Evolutionary conservation across 2,329 filamentous ascomycete species (phyloP).

Genomic region (Sclerotiophoma versabilis): DNA sequence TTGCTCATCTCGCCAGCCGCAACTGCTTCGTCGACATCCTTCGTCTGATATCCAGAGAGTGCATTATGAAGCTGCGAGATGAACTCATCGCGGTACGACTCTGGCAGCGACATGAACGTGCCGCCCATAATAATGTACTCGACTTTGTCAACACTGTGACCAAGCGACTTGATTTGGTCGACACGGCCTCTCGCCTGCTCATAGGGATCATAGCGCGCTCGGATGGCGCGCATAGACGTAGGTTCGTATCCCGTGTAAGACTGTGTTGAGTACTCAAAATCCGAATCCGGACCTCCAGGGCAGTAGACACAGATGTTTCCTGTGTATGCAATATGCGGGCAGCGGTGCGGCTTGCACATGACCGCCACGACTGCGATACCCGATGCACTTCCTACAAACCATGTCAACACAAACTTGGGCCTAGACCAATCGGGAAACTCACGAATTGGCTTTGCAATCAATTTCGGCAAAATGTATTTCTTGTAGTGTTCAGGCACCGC

Average conservation of each 20-base stretch:
- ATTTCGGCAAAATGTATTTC: constrained; percentile 95
- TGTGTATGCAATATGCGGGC: constrained; percentile 97
- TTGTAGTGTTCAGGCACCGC: constrained; percentile 99
- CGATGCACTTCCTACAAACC: constrained; percentile 78
- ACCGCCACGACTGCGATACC: constrained; percentile 98
- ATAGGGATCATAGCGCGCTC: constrained; percentile 95
- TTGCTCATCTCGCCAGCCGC: constrained; percentile 95
- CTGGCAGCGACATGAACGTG: constrained; percentile 95
- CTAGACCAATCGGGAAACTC: constrained; percentile 44
- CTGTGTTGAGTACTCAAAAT: constrained; percentile 99
- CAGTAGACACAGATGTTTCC: constrained; percentile 99
- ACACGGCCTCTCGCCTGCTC: constrained; percentile 95
- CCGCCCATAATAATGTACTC: constrained; percentile 99
- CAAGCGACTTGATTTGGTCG: constrained; percentile 93
- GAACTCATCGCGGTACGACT: constrained; percentile 89
- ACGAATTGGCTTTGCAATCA: constrained; percentile 96
- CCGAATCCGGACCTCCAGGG: constrained; percentile 94
- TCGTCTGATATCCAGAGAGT: constrained; percentile 92
- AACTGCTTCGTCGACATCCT: constrained; percentile 94
- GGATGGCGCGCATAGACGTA: constrained; percentile 97
- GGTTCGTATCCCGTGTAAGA: constrained; percentile 99
- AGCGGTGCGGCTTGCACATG: constrained; percentile 99
- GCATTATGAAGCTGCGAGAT: constrained; percentile 97
- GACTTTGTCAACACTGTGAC: constrained; percentile 97
- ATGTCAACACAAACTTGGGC: constrained; percentile 6